These are phyloP conservation scores for Trypanosomatidae sp. DNA, from an alignment of 208 protist genomes.

Conservation along the genomic window DNA sequence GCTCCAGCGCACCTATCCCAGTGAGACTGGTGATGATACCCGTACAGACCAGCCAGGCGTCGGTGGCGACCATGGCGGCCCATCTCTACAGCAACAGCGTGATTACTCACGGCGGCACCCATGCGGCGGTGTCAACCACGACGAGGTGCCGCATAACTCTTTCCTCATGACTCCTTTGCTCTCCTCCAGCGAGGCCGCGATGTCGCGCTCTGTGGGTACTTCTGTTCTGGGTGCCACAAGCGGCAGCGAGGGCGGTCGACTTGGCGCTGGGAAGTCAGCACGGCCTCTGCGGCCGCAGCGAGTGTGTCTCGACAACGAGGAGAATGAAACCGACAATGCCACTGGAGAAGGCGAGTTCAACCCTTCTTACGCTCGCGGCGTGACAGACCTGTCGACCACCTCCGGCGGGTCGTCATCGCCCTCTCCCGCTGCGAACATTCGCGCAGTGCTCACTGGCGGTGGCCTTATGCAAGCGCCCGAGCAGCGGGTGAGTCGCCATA, in stretches of 20 bases:
- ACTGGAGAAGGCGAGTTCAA: conserved; percentile 13
- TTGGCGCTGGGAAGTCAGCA: background rate
- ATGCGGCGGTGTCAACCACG: background rate
- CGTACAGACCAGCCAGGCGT: background rate
- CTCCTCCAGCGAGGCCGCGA: background rate
- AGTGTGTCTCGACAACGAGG: background rate
- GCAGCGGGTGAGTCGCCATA: background rate
- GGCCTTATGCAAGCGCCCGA: background rate
- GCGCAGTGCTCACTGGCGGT: background rate
- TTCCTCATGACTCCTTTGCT: conserved; percentile 11
- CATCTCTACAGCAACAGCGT: background rate
- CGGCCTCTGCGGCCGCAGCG: background rate
- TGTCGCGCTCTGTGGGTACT: background rate
- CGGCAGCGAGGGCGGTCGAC: background rate
- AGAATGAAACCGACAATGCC: background rate
- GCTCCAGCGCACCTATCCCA: background rate
- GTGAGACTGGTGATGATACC: background rate
- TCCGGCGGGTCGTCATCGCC: conserved; percentile 8
- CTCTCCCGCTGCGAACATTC: background rate
- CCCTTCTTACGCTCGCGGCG: conserved; percentile 30
- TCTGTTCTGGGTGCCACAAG: background rate
- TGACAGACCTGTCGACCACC: conserved; percentile 21
- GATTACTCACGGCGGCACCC: background rate
- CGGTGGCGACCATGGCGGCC: background rate
- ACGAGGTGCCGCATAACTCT: conserved; percentile 8